Percentiles rank a stretch among this genome's conserved stretches.
phyloP scores from a whole-genome alignment of 129 eudicot genomes.

The Oenanthe sinensis region DNA sequence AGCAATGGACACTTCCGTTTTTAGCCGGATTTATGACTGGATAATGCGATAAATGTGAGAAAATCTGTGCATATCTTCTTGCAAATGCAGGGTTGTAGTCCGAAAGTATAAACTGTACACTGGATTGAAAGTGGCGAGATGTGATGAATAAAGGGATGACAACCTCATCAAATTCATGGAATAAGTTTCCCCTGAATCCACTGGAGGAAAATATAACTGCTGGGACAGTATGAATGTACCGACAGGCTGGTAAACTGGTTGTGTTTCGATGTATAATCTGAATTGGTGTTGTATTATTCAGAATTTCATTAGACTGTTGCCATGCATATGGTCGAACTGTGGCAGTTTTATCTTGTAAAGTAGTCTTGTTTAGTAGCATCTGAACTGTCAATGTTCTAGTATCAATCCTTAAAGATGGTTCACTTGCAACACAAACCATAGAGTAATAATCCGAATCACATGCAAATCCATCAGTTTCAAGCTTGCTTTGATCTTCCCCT shows the following conservation, averaged over 20 bases:
- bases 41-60: conserved; percentile 33
- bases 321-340: conserved; percentile 42
- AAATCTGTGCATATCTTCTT: conserved; percentile 20
- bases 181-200: conserved; percentile 45
- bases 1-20: conserved; percentile 36
- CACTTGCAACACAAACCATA: conserved; percentile 33
- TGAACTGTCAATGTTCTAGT: conserved; percentile 27
- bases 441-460: conserved; percentile 28
- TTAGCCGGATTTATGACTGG: conserved; percentile 23
- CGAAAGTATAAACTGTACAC: conserved; percentile 32
- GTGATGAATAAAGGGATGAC: conserved; percentile 61
- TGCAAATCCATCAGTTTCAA: conserved; percentile 43
- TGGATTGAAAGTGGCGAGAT: conserved; percentile 31
- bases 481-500: conserved; percentile 31
- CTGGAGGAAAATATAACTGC: conserved; percentile 49
- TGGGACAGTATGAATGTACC: conserved; percentile 28
- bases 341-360: neutral
- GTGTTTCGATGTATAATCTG: conserved; percentile 22
- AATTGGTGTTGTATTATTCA: conserved; percentile 32
- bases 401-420: conserved; percentile 26
- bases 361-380: conserved; percentile 11
- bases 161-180: conserved; percentile 60
- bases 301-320: conserved; percentile 29
- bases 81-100: conserved; percentile 36
- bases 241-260: conserved; percentile 21